phyloP scores from a whole-genome alignment of 805 yeast species.

The Cyberlindnera americana region DNA sequence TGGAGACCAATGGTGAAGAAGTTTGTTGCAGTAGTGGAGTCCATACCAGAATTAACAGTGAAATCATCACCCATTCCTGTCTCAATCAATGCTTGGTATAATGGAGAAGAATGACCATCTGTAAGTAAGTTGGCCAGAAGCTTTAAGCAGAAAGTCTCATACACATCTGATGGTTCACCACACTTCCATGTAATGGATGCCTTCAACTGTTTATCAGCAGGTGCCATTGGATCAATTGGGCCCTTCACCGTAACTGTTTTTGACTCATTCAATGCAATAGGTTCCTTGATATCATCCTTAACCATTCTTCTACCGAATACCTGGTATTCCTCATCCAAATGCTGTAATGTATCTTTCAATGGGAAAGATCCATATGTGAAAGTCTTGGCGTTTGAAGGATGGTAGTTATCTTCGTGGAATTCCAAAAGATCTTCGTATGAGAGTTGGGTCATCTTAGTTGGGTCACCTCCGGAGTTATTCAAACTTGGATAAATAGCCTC shows the following conservation, averaged over 20 bases:
- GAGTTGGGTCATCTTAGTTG: conserved; percentile 69
- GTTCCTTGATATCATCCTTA: conserved; percentile 28
- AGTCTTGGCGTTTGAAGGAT: conserved; percentile 85
- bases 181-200: conserved; percentile 86
- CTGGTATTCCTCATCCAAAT: conserved; percentile 47
- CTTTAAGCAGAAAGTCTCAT: conserved; percentile 69
- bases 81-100: conserved; percentile 85
- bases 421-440: conserved; percentile 70
- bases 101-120: conserved; percentile 91
- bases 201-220: conserved; percentile 66
- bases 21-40: conserved; percentile 70
- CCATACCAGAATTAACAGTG: conserved; percentile 84
- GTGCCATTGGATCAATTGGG: conserved; percentile 77
- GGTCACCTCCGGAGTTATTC: conserved; percentile 94
- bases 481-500: conserved; percentile 80
- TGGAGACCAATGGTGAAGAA: conserved; percentile 84
- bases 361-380: conserved; percentile 85
- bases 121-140: conserved; percentile 66
- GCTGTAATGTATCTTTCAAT: conserved; percentile 53
- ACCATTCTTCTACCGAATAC: conserved; percentile 51
- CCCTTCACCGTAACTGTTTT: conserved; percentile 48
- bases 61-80: conserved; percentile 82
- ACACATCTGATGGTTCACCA: conserved; percentile 66
- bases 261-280: conserved; percentile 32
- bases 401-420: conserved; percentile 75